Evolutionary conservation across 352 stramenopile species (phyloP).

Genomic region (Detonula confervacea): DNA sequence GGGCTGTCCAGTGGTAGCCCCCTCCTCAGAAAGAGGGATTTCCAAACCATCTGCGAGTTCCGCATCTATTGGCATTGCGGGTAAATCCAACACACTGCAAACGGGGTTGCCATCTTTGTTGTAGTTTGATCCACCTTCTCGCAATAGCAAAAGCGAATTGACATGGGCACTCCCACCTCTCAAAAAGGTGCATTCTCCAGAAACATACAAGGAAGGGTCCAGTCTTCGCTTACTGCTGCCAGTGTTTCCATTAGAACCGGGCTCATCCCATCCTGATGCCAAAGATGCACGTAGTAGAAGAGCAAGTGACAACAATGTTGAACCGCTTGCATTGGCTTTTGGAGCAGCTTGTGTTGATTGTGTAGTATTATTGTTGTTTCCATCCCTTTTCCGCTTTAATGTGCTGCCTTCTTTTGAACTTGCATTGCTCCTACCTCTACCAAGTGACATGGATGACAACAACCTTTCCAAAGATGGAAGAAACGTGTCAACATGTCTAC

Average conservation of each 20-base stretch:
- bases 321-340: conserved; percentile 29
- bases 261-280: background rate
- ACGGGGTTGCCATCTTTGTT: conserved; percentile 18
- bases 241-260: background rate
- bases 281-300: conserved; percentile 54
- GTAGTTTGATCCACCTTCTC: conserved; percentile 12
- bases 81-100: conserved; percentile 48
- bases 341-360: conserved; percentile 20
- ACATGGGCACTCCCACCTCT: conserved; percentile 40
- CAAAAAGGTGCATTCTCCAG: conserved; percentile 51
- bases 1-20: background rate
- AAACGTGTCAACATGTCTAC: conserved; percentile 52
- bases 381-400: conserved; percentile 53
- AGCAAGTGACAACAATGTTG: conserved; percentile 48
- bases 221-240: conserved; percentile 15
- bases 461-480: conserved; percentile 49
- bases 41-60: conserved; percentile 1
- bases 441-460: conserved; percentile 53
- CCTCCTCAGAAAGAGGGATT: background rate
- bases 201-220: conserved; percentile 45
- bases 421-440: conserved; percentile 25
- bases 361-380: conserved; percentile 12
- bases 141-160: conserved; percentile 55
- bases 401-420: conserved; percentile 33
- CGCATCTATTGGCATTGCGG: conserved; percentile 39